Evolutionary conservation across 2,329 filamentous ascomycete genomes (phyloP), one percentile per base, ranked within the genome.

Genomic region (Phyllosticta citriasiana): DNA sequence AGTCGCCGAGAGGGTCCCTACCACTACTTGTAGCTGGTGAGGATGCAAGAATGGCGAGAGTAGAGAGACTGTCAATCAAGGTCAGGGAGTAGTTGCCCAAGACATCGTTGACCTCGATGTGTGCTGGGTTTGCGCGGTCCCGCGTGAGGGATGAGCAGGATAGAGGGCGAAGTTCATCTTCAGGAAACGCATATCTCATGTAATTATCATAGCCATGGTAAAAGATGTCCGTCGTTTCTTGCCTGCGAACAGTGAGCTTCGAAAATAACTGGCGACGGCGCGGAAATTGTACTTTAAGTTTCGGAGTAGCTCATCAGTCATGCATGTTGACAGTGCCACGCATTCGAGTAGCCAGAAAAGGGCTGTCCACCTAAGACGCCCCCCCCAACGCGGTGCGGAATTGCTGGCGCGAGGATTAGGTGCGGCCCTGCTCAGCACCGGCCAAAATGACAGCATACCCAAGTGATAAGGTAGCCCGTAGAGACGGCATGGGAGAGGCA

Each of bases 141-240:
- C 94, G 88, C 51, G 89, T 91, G 68, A 97, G 80, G 5, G 94
- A 91, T 16, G 79, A 79, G 75, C 94, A 99, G 26, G 90, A 86
- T 22, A 99, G 78, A 8, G 94, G 94, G 54, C 90, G 88, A 62
- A 99, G 79, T 84, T 94, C 94, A 71, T 99, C 94, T 74, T 97
- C 94, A 12, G 94, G 94, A 70, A 97, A 99, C 62, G 92, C 94
- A 74, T 96, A 82, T 66, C 84, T 77, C 86, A 97, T 94, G 78
- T 99, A 99, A 74, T 93, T 96, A 76, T 92, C 86, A 78, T 87
- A 97, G 63, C 94, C 94, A 79, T 99, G 94, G 74, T 96, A 96
- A 79, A 97, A 97, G 82, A 97, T 91, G 67, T 89, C 82, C 62
- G 71, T 67, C 26, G 79, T 79, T 64, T 80, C 78, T 67, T 76